Base-by-base conservation (phyloP, 805 yeast species). In the Jamesozyma spencerorum region DNA sequence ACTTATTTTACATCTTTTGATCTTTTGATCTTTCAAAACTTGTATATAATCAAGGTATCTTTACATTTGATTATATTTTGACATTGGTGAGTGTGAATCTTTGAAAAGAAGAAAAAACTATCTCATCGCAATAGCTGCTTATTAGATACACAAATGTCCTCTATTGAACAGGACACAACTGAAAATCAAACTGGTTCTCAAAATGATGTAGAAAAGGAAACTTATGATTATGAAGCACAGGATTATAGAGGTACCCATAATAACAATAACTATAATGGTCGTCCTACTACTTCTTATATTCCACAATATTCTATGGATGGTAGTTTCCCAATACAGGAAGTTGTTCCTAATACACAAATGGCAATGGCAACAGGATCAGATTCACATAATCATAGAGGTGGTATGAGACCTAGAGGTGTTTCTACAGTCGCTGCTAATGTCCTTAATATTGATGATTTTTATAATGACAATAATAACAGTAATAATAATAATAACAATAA, bases 291-390 rank as follows among this genome's bases (percentile, higher is more conserved):
- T 3, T 41, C 52, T 6, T 57, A 59, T 37, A 51, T 55, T n/a
- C 62, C 60, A 5, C 55, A 55, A 39, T 51, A 53, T 24, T 31
- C 51, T 8, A 44, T 46, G 2, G 51, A 41, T 20, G 47, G 46
- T 22, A 26, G 37, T 18, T 57, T 39, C 31, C 55, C 58, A 4
- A 54, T 57, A 13, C 61, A 56, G 34, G 62, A 59, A 40, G 63
- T 59, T 20, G 50, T 55, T 2, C 60, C 64, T 18, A 59, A 58
- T 34, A 49, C 62, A 7, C 54, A 55, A 28, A 46, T 49, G 39
- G 51, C 51, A 8, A 45, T 50, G 38, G 40, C 50, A 13, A 31
- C 51, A 8, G 48, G 53, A 11, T 19, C 44, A 2, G 50, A 48
- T 10, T n/a, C 38, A 14, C 34, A 34, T 13, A 39, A 31, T 14